Percentiles rank a stretch among this genome's conserved stretches.
These are phyloP conservation scores for Neurospora intermedia DNA, from an alignment of 495 filamentous ascomycete genomes.

Conservation along the genomic window DNA sequence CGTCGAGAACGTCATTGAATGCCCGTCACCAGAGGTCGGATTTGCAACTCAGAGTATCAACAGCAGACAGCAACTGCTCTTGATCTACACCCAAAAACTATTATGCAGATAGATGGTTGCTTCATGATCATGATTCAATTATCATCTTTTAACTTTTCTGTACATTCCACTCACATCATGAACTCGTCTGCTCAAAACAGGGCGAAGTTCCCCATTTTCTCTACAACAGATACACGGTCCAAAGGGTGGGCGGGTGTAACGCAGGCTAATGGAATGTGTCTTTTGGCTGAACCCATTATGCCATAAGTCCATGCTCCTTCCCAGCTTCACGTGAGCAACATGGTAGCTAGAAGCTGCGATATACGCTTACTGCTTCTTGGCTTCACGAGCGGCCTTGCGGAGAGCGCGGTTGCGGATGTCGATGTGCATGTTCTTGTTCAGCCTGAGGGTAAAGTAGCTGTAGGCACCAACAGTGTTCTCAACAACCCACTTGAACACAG, in stretches of 20 bases:
- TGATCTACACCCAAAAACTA: neutral
- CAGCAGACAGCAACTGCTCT: neutral
- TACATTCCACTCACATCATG: neutral
- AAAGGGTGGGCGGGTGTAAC: neutral
- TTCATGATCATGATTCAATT: neutral
- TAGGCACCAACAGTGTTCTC: conserved; percentile 59
- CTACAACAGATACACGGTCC: neutral
- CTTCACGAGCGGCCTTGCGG: conserved; percentile 78
- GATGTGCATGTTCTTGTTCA: conserved; percentile 75
- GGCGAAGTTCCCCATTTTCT: neutral
- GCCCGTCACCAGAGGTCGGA: neutral
- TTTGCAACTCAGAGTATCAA: neutral
- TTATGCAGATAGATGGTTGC: neutral
- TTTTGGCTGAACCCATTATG: neutral
- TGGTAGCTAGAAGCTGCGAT: neutral
- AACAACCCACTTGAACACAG: conserved; percentile 74
- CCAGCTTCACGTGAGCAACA: neutral
- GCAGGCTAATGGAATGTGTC: neutral
- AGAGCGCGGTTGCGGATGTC: conserved; percentile 78
- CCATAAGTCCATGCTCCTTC: neutral
- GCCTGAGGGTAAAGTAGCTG: conserved; percentile 46
- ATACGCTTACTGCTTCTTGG: conserved; percentile 43
- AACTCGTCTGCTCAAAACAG: neutral
- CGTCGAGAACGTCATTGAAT: neutral
- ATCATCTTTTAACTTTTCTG: neutral